Percentiles rank a stretch among this genome's conserved stretches.
Evolutionary conservation across 306 rosid genomes (phyloP).

Genomic region (Begonia loranthoides): DNA sequence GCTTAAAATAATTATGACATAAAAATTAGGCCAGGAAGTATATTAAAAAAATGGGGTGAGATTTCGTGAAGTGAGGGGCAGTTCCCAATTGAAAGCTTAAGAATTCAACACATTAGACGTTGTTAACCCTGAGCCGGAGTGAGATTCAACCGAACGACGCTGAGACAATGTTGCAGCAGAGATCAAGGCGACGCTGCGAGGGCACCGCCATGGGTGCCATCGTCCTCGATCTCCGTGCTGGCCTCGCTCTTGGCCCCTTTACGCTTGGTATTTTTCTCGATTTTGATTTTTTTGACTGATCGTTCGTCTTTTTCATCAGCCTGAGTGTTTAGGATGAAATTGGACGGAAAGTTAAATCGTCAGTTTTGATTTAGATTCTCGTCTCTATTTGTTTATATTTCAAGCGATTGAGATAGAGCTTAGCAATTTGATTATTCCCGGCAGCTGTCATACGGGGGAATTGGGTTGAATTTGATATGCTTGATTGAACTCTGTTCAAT

Average conservation of each 20-base stretch:
- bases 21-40: no score
- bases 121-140: neutral
- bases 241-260: slow-evolving; percentile 84
- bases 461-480: no score
- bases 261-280: slow-evolving; percentile 40
- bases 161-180: slow-evolving; percentile 40
- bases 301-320: neutral
- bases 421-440: no score
- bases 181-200: slow-evolving; percentile 84
- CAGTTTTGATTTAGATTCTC: no score
- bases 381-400: no score
- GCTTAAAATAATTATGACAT: no score
- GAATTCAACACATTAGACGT: neutral
- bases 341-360: no score
- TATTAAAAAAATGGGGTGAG: neutral
- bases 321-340: no score
- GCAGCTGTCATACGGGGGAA: no score
- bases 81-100: neutral
- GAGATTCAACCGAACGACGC: neutral
- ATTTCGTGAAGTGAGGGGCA: neutral
- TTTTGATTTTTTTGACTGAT: neutral
- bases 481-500: neutral
- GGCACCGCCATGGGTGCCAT: slow-evolving; percentile 99
- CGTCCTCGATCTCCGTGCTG: slow-evolving; percentile 90
- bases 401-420: no score